These are phyloP conservation scores for Boletus albobrunnescens DNA, from an alignment of 1,284 basidiomycete genomes.

Conservation along the genomic window DNA sequence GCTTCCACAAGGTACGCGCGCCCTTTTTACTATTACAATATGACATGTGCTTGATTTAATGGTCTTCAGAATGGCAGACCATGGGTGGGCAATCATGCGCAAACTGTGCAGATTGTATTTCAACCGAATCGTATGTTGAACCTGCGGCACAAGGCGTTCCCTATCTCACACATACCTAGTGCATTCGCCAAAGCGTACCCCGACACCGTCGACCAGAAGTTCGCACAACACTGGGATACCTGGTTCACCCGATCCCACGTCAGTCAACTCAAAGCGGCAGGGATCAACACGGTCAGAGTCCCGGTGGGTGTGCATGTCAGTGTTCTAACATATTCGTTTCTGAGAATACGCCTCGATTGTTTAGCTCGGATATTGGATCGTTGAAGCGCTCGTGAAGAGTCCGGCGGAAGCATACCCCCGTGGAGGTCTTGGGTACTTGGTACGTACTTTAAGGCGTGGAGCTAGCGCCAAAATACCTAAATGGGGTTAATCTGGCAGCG, in stretches of 20 bases:
- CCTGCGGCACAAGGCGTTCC: background rate
- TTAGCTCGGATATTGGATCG: constrained; percentile 77
- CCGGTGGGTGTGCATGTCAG: constrained; percentile 45
- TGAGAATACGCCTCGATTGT: background rate
- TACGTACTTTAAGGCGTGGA: constrained; percentile 28
- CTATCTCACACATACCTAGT: constrained; percentile 31
- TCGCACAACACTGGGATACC: constrained; percentile 63
- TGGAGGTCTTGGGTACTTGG: constrained; percentile 64
- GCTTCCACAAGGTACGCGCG: constrained; percentile 42
- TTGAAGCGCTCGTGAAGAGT: constrained; percentile 66
- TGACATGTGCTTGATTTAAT: constrained; percentile 1
- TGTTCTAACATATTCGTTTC: background rate
- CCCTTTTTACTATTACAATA: background rate
- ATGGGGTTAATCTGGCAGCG: constrained; percentile 37
- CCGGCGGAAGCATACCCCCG: constrained; percentile 59
- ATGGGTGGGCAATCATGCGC: constrained; percentile 50
- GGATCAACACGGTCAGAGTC: constrained; percentile 72
- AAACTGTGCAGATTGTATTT: constrained; percentile 42
- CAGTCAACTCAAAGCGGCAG: constrained; percentile 43
- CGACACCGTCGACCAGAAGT: constrained; percentile 52
- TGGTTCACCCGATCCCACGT: constrained; percentile 72
- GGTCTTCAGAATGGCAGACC: constrained; percentile 38
- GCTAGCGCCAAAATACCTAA: background rate
- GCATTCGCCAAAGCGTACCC: constrained; percentile 58
- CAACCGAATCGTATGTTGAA: constrained; percentile 41